Evolutionary conservation across 2,329 filamentous ascomycete genomes (phyloP), one percentile per base, ranked within the genome.

Genomic region (Monosporascus sp.): DNA sequence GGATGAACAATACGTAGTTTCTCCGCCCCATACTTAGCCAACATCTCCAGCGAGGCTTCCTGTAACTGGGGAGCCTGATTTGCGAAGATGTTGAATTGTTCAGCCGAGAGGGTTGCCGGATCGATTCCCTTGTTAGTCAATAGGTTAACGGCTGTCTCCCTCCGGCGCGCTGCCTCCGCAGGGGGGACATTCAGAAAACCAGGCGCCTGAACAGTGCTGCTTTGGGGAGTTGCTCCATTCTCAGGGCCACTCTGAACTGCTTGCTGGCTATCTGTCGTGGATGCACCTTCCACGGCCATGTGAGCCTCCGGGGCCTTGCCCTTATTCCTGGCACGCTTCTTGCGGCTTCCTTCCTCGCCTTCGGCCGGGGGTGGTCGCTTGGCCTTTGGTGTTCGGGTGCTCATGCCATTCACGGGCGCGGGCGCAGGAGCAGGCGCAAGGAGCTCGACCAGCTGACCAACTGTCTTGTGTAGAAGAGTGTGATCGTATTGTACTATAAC

Each of bases 31-130:
- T 83, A 83, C 60, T 75, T 77, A 1, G 76, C 73, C 11, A 84
- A 71, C 80, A 85, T 81, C 1, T 71, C 73, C 16, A 85, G 66
- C 1, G 82, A 84, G 51, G 80, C 74, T 50, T 71, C 69, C 57
- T 84, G 82, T 6, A 84, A 65, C 3, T 77, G 73, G 0, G 81
- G 80, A 1, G 80, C 76, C 65, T 85, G 82, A 52, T 85, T 84
- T 8, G 81, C 73, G 58, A 85, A 82, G 17, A 83, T 84, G 58
- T 71, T 76, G 56, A 84, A 82, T 60, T 84, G 81, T 46, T 84
- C 81, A 4, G 66, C 56, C 0, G 78, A 80, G 9, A 84, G 68
- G 0, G 79, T 78, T 2, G 70, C 67, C 1, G 79, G 80, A 38
- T 81, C 75, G n/a, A 84, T 73, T 5, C 71, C 73, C n/a, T 68